Evolutionary conservation across 176 grass and related monocot genomes (phyloP), one percentile per base, ranked within the genome.

Genomic region (Zoysia pacifica): DNA sequence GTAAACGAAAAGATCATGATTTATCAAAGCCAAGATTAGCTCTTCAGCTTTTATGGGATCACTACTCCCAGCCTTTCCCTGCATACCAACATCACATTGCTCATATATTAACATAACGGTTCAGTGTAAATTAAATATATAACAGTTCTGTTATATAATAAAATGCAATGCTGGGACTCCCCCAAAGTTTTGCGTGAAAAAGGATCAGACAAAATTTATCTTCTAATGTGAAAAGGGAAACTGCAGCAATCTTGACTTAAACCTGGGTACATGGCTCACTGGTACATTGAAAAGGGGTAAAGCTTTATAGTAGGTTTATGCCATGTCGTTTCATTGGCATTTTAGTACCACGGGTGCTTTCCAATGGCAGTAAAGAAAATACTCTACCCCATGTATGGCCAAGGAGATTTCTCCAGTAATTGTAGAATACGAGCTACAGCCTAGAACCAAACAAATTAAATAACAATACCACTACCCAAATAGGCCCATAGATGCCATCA

Each of bases 1-100:
- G 53, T 97, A 97, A 7, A 97, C 69, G 62, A 92, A 97, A 67
- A 97, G 83, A 65, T 97, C 91, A 85, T 91, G 87, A 77, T 85
- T 94, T 62, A 45, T 86, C 80, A 97, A 82, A 35, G 85, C 91
- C 64, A 82, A 82, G 62, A 83, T 62, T 18, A 97, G 84, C 70
- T 97, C 89, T 77, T 92, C 74, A 75, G 76, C 77, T 64, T 70
- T 82, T 49, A 83, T 89, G 62, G 78, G 65, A 64, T 68, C 69
- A 83, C 90, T 77, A 62, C 73, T 51, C 81, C 91, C 86, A 76
- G 87, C 58, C 70, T 78, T 90, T 86, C 94, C 94, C 94, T 97
- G 80, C 79, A 89, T 41, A 42, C n/a, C 48, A 83, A 66, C 14
- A 72, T 72, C 20, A 2, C 62, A 76, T 52, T 44, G 39, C 50